Percentiles rank a stretch among this genome's conserved stretches.
phyloP scores from a whole-genome alignment of 768 basidiomycete species.

The Boletus reticulatus region DNA sequence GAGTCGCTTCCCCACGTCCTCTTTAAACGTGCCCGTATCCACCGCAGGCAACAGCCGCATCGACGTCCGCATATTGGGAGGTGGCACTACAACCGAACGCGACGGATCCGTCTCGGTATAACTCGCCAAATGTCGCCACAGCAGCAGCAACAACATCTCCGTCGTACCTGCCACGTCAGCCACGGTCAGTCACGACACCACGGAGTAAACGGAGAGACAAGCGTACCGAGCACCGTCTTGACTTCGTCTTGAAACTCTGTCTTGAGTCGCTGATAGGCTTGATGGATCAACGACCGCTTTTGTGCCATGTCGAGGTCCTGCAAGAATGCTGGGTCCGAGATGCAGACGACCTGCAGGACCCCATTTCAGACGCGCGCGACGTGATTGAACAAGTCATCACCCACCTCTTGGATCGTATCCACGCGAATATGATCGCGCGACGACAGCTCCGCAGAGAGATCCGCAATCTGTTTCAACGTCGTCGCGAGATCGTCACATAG shows the following conservation, averaged over 20 bases:
- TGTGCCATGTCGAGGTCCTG: slow-evolving; percentile 68
- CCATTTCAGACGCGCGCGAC: not conserved
- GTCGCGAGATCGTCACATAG: slow-evolving; percentile 60
- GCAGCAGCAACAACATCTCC: slow-evolving; percentile 76
- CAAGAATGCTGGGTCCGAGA: slow-evolving; percentile 53
- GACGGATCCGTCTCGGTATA: slow-evolving; percentile 44
- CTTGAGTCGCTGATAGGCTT: slow-evolving; percentile 53
- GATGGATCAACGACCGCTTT: slow-evolving; percentile 62
- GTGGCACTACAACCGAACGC: slow-evolving; percentile 1
- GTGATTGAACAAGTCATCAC: slow-evolving; percentile 4
- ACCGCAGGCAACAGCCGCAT: slow-evolving; percentile 57
- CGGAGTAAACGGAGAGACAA: not conserved
- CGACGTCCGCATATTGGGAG: slow-evolving; percentile 40
- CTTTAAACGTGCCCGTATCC: slow-evolving; percentile 57
- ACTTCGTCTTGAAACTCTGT: slow-evolving; percentile 44
- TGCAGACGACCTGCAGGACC: slow-evolving; percentile 43
- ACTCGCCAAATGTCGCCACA: slow-evolving; percentile 77
- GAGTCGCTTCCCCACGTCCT: slow-evolving; percentile 55
- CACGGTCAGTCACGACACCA: too few species aligned
- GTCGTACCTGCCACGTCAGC: slow-evolving; percentile 46
- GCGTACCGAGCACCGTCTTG: slow-evolving; percentile 52
- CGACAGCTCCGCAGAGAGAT: slow-evolving; percentile 67
- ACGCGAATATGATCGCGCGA: slow-evolving; percentile 69
- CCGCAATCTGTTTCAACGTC: slow-evolving; percentile 62
- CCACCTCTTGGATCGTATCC: slow-evolving; percentile 72